Percentiles rank a stretch among this genome's conserved stretches.
phyloP scores from a whole-genome alignment of 352 stramenopile genomes.

The Phytopythium delawarense region DNA sequence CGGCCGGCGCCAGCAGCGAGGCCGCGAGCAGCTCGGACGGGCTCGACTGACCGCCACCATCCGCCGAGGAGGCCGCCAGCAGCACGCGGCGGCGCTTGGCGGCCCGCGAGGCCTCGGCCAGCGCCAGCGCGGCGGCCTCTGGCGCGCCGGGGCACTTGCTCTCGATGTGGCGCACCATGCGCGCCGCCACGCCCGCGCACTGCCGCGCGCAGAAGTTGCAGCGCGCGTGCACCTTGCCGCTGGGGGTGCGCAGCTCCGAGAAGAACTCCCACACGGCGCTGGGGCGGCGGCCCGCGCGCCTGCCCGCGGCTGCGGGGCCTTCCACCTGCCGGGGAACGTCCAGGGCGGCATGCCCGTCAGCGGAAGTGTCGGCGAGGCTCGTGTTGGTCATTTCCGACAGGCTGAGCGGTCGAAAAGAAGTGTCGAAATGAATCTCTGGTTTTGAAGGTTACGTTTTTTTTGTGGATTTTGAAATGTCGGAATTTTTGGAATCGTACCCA shows the following conservation, averaged over 20 bases:
- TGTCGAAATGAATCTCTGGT: background rate
- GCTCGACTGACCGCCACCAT: background rate
- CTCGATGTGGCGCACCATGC: slow-evolving; percentile 45
- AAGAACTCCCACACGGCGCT: slow-evolving; percentile 53
- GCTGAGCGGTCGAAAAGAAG: background rate
- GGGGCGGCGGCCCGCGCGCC: slow-evolving; percentile 26
- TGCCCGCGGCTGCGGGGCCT: background rate
- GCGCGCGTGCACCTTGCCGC: slow-evolving; percentile 42
- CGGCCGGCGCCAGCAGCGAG: background rate
- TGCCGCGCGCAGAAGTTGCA: slow-evolving; percentile 44
- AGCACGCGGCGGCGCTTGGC: slow-evolving; percentile 9
- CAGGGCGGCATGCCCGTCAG: background rate
- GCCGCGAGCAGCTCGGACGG: background rate
- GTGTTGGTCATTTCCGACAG: background rate
- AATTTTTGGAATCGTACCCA: too few species aligned
- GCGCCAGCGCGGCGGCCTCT: slow-evolving; percentile 15
- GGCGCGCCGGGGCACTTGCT: slow-evolving; percentile 37
- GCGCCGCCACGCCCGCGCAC: slow-evolving; percentile 42
- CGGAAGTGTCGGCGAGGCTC: background rate
- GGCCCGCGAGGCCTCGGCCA: slow-evolving; percentile 12
- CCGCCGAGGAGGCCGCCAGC: too few species aligned
- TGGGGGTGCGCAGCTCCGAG: slow-evolving; percentile 29
- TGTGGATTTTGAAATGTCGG: too few species aligned
- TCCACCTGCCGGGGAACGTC: too few species aligned
- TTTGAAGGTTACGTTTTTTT: too few species aligned